Evolutionary conservation across 306 rosid species (phyloP), one percentile per base, ranked within the genome.

Genomic region (Purshia tridentata): DNA sequence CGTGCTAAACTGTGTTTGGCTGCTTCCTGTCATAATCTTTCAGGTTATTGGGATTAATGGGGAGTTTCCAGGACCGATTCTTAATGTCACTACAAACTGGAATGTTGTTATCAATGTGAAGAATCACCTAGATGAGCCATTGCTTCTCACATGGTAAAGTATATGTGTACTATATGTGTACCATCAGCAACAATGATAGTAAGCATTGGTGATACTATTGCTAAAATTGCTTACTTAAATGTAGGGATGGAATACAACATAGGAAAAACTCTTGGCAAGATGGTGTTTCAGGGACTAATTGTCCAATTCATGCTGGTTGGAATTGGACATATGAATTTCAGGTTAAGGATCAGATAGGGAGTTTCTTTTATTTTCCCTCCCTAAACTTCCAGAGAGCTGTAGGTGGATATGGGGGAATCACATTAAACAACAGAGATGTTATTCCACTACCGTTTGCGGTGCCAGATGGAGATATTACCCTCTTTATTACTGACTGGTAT

Each of bases 301-400:
- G 98, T 84, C 97, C 98, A n/a, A 89, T 94, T 74, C 98, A 92
- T n/a, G 84, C 95, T 6, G 97, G 98, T 68, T 91, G 96, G 97
- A 94, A 94, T 69, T 94, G 96, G 97, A 94, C 97, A 19, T 91
- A 91, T 72, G 82, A 94, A 52, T 89, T 94, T 81, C 98, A 94
- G 83, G 92, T 94, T 63, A 94, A 94, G 80, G 98, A 94, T 85
- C 97, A 94, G 83, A 91, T 93, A 67, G 98, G 98, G 79, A 94
- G 97, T 69, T 88, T 94, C 88, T 91, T 88, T 85, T 94, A 94
- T 78, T 91, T 91, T 84, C 96, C 98, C 52, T 91, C 98, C 70
- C 81, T 88, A 40, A 84, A 77, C 78, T 94, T 91, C 70, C 98
- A 91, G 50, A 89, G 92, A 85, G 96, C 98, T 65, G 81, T 95